Base-by-base conservation (phyloP, 2,329 filamentous ascomycete genomes). In the Colletotrichum australisinense region DNA sequence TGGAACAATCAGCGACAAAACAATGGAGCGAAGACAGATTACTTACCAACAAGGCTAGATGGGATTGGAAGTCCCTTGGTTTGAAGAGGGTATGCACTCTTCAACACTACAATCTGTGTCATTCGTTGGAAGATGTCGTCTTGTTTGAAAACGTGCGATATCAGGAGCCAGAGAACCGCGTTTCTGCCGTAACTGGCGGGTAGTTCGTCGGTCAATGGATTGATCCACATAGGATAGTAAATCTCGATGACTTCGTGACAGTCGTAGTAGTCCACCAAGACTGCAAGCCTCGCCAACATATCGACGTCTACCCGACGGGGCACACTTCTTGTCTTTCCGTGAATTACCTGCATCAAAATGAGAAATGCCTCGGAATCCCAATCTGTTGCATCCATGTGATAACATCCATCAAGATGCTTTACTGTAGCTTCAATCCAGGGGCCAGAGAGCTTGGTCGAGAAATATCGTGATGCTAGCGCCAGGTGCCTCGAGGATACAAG, bases 231-330 rank as follows among this genome's bases (percentile, higher is more conserved):
- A 0, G 56, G 42, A 0, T 16, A 22, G 12, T 77, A 70, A 4
- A 77, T 8, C 11, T 79, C 76, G 1, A 76, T 26, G 2, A 53
- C 69, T 30, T 81, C 80, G 30, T 78, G 76, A 35, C 77, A 80
- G 4, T 79, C 63, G 16, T 80, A 80, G 32, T 81, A 80, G n/a
- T 81, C 78, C 1, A 81, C 78, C 3, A 81, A 64, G 6, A 78
- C 76, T 0, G 79, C 78, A 8, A 81, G 67, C 30, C 80, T 78
- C 2, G 78, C 76, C 0, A 80, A 60, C 28, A 74, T 78, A 26
- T 80, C 77, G 1, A 79, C 68, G 0, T 58, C 64, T 8, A 81
- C 38, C 0, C 4, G 28, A 1, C 69, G 69, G 0, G 80, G 78
- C 0, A 82, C 76, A 4, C 59, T 64, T 56, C 73, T 70, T 2